Conservation (phyloP, 192 early-diverging fungal species). For the Lobosporangium transversale region DNA sequence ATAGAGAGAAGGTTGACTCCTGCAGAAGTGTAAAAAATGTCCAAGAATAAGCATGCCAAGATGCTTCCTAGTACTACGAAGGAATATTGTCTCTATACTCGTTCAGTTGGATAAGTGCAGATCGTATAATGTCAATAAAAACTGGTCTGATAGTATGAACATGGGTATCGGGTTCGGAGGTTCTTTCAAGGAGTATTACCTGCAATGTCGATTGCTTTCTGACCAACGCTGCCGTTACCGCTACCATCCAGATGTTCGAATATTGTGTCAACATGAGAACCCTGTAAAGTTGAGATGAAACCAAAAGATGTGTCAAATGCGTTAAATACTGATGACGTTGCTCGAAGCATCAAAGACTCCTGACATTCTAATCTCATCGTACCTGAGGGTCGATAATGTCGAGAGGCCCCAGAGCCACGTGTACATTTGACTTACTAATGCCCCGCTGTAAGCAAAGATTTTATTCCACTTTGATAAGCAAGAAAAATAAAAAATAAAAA, state of each 20-base stretch:
- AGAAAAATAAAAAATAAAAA: not conserved
- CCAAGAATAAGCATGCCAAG: slow-evolving; percentile 33
- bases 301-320: too few relatives aligned
- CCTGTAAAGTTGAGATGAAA: slow-evolving; percentile 13
- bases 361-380: not conserved
- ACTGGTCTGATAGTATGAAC: not conserved
- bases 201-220: slow-evolving; percentile 35
- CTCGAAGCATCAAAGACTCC: too few relatives aligned
- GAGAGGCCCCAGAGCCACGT: slow-evolving; percentile 52
- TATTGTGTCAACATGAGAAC: slow-evolving; percentile 56
- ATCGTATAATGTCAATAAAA: not conserved
- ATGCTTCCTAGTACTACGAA: slow-evolving; percentile 33
- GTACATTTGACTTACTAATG: slow-evolving; percentile 50
- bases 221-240: slow-evolving; percentile 38
- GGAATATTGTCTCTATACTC: slow-evolving; percentile 22
- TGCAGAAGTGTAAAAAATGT: slow-evolving; percentile 27
- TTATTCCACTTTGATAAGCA: slow-evolving; percentile 33
- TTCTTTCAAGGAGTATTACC: slow-evolving; percentile 16
- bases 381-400: slow-evolving; percentile 44
- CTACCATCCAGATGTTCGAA: slow-evolving; percentile 53
- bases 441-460: slow-evolving; percentile 26
- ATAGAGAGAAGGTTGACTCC: slow-evolving; percentile 27
- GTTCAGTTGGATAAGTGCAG: too few relatives aligned
- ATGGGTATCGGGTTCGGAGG: not conserved
- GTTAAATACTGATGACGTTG: too few relatives aligned